Evolutionary conservation across 2,329 filamentous ascomycete species (phyloP).

Genomic region (Colletotrichum agaves): DNA sequence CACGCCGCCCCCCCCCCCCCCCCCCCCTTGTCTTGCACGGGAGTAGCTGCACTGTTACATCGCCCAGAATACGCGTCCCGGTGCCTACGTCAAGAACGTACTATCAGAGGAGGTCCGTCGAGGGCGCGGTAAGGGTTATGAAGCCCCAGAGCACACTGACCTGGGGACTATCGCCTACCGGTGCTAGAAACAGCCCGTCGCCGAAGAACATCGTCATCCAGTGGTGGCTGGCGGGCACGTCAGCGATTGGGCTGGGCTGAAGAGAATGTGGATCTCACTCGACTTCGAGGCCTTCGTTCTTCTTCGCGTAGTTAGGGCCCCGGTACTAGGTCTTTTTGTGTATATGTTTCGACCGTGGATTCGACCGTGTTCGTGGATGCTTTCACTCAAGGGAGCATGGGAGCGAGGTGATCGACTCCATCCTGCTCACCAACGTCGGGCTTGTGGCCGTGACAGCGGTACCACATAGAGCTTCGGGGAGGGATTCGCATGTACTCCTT

Average conservation of each 20-base stretch:
- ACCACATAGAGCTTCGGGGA: too few relatives aligned
- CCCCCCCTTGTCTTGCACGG: not conserved
- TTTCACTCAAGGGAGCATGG: not conserved
- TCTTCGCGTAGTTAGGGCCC: not conserved
- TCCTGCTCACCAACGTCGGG: too few relatives aligned
- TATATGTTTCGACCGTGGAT: not conserved
- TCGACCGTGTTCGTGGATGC: not conserved
- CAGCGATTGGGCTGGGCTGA: not conserved
- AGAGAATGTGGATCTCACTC: not conserved
- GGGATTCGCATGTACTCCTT: too few relatives aligned
- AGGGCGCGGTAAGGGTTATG: too few relatives aligned
- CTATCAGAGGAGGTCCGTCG: conserved; percentile 20
- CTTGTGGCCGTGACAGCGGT: too few relatives aligned
- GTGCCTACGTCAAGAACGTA: conserved; percentile 56
- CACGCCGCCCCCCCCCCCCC: too few relatives aligned
- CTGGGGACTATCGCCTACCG: conserved; percentile 44
- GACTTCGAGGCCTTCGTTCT: not conserved
- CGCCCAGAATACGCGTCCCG: conserved; percentile 57
- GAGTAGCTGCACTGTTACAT: conserved; percentile 44
- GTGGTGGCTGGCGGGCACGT: not conserved
- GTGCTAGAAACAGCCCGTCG: conserved; percentile 50
- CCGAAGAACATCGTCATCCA: conserved; percentile 43
- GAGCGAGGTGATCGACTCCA: too few relatives aligned
- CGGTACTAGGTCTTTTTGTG: not conserved
- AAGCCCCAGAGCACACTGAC: conserved; percentile 13